Base-by-base conservation (phyloP, 225 moss, liverwort and hornwort species). In the Physcomitrellopsis africana region DNA sequence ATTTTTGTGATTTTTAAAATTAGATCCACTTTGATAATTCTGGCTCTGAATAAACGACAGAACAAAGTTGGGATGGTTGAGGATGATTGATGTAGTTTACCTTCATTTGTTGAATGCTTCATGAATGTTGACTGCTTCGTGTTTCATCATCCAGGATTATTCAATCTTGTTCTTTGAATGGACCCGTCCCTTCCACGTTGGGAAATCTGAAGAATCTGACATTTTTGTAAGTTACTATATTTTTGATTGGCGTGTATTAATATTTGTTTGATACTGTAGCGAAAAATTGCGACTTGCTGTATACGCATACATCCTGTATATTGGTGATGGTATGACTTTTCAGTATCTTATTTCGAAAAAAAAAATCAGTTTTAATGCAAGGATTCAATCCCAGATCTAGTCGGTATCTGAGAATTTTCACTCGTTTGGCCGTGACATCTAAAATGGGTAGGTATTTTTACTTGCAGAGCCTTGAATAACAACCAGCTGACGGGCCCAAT, bases 401-500 rank as follows among this genome's bases (percentile, higher is more conserved):
- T 19, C 8, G 54, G 16, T 55, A 55, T 55, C 8, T 17, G 8
- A 20, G 19, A 17, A 55, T 17, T 8, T 55, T 55, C n/a, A 17
- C 6, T 17, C 8, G 23, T 68, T 59, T 37, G 27, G 17, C 32
- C 22, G 14, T 61, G 67, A 49, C 23, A 23, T 74, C 59, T 60
- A 46, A 15, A 17, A 46, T 77, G 70, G 18, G 51, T 63, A 19
- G 17, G 26, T 24, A 48, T 1, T 10, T 12, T 32, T 55, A 32
- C 32, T 71, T 68, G 73, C 85, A 88, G 88, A 79, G 54, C 49
- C 26, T 75, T 88, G 60, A 88, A 88, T 61, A 85, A 79, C 9
- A 88, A 88, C 60, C 4, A 1, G 0, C 85, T 88, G 7, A 11
- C 63, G 1, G 88, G 85, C 7, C 0, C 7, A 3, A 81, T 88